phyloP scores from a whole-genome alignment of 768 basidiomycete species.

The Sporobolomyces roseus region DNA sequence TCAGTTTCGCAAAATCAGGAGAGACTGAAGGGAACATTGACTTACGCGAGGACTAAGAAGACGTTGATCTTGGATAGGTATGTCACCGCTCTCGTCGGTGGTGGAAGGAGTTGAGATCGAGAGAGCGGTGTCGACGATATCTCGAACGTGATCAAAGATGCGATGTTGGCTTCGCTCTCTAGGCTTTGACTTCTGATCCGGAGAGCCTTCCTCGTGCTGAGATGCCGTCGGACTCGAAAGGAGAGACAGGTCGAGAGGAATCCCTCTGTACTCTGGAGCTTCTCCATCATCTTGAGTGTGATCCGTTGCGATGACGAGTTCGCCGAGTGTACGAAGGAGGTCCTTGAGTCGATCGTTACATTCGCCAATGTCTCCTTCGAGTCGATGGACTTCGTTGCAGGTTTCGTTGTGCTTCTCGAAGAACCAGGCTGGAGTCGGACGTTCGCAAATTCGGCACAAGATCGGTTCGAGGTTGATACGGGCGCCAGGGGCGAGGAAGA shows the following conservation, averaged over 20 bases:
- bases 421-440: slow-evolving; percentile 95
- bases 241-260: slow-evolving; percentile 66
- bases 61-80: slow-evolving; percentile 87
- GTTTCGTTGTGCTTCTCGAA: slow-evolving; percentile 99
- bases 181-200: too few species aligned
- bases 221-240: slow-evolving; percentile 53
- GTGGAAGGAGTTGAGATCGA: slow-evolving; percentile 82
- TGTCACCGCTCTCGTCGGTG: slow-evolving; percentile 79
- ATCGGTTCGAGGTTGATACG: slow-evolving; percentile 75
- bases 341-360: slow-evolving; percentile 90
- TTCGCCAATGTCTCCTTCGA: slow-evolving; percentile 90
- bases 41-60: slow-evolving; percentile 66
- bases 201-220: slow-evolving; percentile 22
- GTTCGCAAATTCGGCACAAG: slow-evolving; percentile 95
- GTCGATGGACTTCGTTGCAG: slow-evolving; percentile 87
- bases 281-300: slow-evolving; percentile 1
- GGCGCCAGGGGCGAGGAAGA: slow-evolving; percentile 59
- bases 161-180: slow-evolving; percentile 63
- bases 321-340: slow-evolving; percentile 77
- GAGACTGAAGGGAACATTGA: fast-evolving
- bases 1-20: neutral
- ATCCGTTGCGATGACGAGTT: slow-evolving; percentile 56
- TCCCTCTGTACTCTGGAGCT: slow-evolving; percentile 70
- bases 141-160: slow-evolving; percentile 78
- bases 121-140: slow-evolving; percentile 70